phyloP scores from a whole-genome alignment of 495 filamentous ascomycete species.

The Aspergillus biplanus region DNA sequence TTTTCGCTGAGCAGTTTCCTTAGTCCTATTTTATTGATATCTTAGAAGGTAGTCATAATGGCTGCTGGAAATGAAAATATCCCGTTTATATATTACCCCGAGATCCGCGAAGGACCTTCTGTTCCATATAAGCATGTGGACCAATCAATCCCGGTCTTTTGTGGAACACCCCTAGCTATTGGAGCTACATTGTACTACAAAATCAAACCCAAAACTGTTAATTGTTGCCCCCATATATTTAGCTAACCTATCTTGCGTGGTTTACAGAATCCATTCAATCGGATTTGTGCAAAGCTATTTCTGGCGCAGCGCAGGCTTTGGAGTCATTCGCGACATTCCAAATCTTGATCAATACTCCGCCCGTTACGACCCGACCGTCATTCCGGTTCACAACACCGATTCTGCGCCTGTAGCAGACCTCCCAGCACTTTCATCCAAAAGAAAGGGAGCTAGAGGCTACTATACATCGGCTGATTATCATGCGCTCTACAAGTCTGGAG shows the following conservation, averaged over 20 bases:
- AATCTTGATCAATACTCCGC: constrained; percentile 63
- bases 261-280: constrained; percentile 56
- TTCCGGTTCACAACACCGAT: constrained; percentile 55
- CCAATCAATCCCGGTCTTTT: constrained; percentile 56
- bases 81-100: constrained; percentile 49
- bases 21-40: not conserved
- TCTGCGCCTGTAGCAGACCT: constrained; percentile 35
- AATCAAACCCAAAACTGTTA: not conserved
- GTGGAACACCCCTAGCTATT: constrained; percentile 52
- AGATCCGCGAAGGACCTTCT: constrained; percentile 44
- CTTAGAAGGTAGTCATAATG: constrained; percentile 20
- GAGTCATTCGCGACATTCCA: constrained; percentile 56
- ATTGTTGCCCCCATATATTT: not conserved
- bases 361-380: constrained; percentile 84
- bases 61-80: constrained; percentile 19
- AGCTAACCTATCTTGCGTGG: not conserved
- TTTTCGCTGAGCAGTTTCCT: not conserved
- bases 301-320: constrained; percentile 80
- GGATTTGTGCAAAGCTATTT: constrained; percentile 60
- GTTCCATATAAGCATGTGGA: constrained; percentile 54
- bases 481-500: constrained; percentile 67
- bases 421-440: constrained; percentile 27
- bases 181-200: constrained; percentile 53
- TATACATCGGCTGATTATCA: constrained; percentile 79
- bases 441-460: constrained; percentile 53